Evolutionary conservation across 495 filamentous ascomycete genomes (phyloP).

Genomic region (Talaromyces ruber): DNA sequence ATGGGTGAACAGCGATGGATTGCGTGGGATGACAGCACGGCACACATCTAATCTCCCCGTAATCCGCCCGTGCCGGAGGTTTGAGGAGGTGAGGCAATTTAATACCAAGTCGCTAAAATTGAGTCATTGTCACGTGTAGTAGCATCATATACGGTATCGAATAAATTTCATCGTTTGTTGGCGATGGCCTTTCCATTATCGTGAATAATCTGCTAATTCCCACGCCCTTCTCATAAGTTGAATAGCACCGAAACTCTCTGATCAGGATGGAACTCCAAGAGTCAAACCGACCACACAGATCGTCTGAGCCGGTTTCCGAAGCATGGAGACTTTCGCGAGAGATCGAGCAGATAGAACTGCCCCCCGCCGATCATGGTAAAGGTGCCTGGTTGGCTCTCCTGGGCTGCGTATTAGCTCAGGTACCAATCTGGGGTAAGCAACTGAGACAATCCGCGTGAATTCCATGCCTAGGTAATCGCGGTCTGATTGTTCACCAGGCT

Average conservation of each 20-base stretch:
- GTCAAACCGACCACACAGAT: not conserved
- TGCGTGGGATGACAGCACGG: too few relatives aligned
- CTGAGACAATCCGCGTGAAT: not conserved
- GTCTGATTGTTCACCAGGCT: slow-evolving; percentile 21
- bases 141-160: too few relatives aligned
- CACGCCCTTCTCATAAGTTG: too few relatives aligned
- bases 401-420: slow-evolving; percentile 53
- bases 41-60: not conserved
- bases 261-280: not conserved
- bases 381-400: slow-evolving; percentile 57
- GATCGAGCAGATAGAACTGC: slow-evolving; percentile 32
- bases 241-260: too few relatives aligned
- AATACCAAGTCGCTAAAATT: too few relatives aligned
- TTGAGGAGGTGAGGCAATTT: too few relatives aligned
- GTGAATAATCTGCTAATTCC: too few relatives aligned
- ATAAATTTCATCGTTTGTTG: too few relatives aligned
- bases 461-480: not conserved
- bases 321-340: slow-evolving; percentile 6
- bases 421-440: slow-evolving; percentile 53
- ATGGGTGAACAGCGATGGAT: too few relatives aligned
- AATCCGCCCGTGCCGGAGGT: not conserved
- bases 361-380: slow-evolving; percentile 50
- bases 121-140: too few relatives aligned
- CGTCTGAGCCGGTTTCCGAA: not conserved
- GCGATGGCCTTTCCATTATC: too few relatives aligned